These are phyloP conservation scores for Kondoa subrosea DNA, from an alignment of 768 basidiomycete species.

Conservation along the genomic window DNA sequence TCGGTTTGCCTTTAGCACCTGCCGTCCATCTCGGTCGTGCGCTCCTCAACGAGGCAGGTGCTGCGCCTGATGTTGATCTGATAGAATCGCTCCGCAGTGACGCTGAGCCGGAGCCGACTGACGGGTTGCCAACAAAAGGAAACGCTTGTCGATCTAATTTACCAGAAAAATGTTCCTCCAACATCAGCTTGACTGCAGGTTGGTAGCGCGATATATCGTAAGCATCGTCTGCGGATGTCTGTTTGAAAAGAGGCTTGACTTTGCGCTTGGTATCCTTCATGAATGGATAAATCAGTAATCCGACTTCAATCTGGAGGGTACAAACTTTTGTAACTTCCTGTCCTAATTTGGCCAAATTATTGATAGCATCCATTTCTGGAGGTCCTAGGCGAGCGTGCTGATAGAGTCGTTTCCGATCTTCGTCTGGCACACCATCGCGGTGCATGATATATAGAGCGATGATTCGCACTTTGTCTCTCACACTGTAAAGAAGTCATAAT, in stretches of 20 bases:
- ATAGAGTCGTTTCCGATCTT: slow-evolving; percentile 81
- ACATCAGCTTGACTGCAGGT: slow-evolving; percentile 57
- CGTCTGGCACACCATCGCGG: slow-evolving; percentile 95
- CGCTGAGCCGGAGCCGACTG: slow-evolving; percentile 34
- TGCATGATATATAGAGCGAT: slow-evolving; percentile 87
- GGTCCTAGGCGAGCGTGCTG: slow-evolving; percentile 79
- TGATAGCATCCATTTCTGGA: slow-evolving; percentile 83
- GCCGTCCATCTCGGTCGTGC: slow-evolving; percentile 30
- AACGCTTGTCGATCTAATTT: slow-evolving; percentile 63
- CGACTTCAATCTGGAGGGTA: too few species aligned
- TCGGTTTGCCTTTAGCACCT: slow-evolving; percentile 30
- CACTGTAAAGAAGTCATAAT: slow-evolving; percentile 37
- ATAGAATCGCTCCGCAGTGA: slow-evolving; percentile 15
- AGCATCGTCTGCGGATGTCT: slow-evolving; percentile 68
- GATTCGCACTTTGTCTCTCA: slow-evolving; percentile 82
- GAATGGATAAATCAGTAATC: too few species aligned
- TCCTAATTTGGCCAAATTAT: slow-evolving; percentile 66
- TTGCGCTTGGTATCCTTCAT: background rate
- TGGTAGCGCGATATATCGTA: slow-evolving; percentile 92
- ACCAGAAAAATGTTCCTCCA: slow-evolving; percentile 74
- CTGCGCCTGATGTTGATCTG: slow-evolving; percentile 1
- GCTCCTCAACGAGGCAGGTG: slow-evolving; percentile 61
- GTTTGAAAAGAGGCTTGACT: slow-evolving; percentile 36
- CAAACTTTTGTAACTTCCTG: slow-evolving; percentile 62
- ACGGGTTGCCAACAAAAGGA: slow-evolving; percentile 70